These are phyloP conservation scores for Tolypocladium cylindrosporum DNA, from an alignment of 2,329 filamentous ascomycete species.

Conservation along the genomic window DNA sequence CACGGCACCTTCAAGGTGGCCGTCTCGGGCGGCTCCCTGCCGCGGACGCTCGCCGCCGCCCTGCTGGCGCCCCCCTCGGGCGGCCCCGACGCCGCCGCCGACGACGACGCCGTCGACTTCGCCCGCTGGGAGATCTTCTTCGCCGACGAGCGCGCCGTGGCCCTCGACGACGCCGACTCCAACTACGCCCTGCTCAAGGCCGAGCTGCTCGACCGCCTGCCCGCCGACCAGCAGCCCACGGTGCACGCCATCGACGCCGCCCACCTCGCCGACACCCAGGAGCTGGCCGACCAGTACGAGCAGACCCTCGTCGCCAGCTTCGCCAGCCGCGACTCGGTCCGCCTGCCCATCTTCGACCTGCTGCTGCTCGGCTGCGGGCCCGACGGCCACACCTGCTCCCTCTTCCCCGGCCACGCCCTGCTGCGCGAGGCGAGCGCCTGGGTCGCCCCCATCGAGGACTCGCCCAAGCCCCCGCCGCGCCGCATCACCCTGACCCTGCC, in stretches of 20 bases:
- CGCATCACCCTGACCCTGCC: constrained; percentile 89
- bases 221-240: constrained; percentile 52
- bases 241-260: constrained; percentile 68
- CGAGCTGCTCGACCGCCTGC: constrained; percentile 84
- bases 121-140: constrained; percentile 97
- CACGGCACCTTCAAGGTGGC: constrained; percentile 84
- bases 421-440: constrained; percentile 81
- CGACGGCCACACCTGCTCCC: constrained; percentile 92
- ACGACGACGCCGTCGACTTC: constrained; percentile 57
- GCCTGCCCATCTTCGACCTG: constrained; percentile 89
- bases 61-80: constrained; percentile 50
- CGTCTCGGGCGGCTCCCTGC: constrained; percentile 88
- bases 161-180: constrained; percentile 84
- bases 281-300: constrained; percentile 91
- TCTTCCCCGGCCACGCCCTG: constrained; percentile 85
- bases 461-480: constrained; percentile 84
- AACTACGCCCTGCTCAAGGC: constrained; percentile 85
- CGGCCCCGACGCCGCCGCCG: constrained; percentile 26
- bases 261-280: constrained; percentile 67
- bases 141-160: constrained; percentile 91
- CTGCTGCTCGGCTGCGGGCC: constrained; percentile 88
- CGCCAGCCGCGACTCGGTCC: constrained; percentile 86
- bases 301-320: constrained; percentile 77
- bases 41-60: constrained; percentile 76
- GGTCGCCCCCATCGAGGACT: constrained; percentile 87